Evolutionary conservation across 2,329 filamentous ascomycete species (phyloP), one percentile per base, ranked within the genome.

Genomic region (Pseudopithomyces chartarum): DNA sequence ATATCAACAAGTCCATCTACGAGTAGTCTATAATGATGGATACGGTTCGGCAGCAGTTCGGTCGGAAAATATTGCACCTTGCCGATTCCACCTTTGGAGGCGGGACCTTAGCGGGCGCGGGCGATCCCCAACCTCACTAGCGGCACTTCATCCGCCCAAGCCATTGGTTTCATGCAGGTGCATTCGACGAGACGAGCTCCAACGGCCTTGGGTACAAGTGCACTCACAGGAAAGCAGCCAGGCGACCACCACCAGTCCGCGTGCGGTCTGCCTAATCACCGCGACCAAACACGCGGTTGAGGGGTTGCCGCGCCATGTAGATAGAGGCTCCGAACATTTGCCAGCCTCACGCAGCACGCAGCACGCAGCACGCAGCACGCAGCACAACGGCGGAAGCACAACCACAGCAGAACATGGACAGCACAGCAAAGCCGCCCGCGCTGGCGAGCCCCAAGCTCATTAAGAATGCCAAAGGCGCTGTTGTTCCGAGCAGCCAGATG

Each of bases 401-500:
- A 48, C 45, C 13, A 17, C 32, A 6, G 10, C 6, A 38, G 19
- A 68, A 36, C 63, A 77, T 77, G 75, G 75, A 78, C 61, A 73
- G 74, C 48, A 74, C 75, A 44, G 73, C 72, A n/a, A 78, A 78
- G 57, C 70, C 74, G 57, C 71, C 63, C 61, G 62, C 67, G 58
- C 68, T 77, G 57, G 73, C 77, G 53, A 76, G 77, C 59, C 78
- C 79, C 57, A 80, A 80, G 66, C 66, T 80, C 40, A 62, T 72
- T 17, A 80, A 79, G 69, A 77, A 76, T 64, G 66, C 71, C n/a
- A 77, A 77, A 60, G 73, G 73, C 55, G 71, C 73, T 20, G 71
- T 76, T 22, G 68, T 76, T 20, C 73, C 72, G 2, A 73, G 67
- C 48, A 76, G 71, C 60, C 71, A 76, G 61, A 71, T 78, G 56